Percentiles rank a stretch among this genome's conserved stretches.
Conservation (phyloP, 2,329 filamentous ascomycete genomes). For the Ophiostoma pallidulum region DNA sequence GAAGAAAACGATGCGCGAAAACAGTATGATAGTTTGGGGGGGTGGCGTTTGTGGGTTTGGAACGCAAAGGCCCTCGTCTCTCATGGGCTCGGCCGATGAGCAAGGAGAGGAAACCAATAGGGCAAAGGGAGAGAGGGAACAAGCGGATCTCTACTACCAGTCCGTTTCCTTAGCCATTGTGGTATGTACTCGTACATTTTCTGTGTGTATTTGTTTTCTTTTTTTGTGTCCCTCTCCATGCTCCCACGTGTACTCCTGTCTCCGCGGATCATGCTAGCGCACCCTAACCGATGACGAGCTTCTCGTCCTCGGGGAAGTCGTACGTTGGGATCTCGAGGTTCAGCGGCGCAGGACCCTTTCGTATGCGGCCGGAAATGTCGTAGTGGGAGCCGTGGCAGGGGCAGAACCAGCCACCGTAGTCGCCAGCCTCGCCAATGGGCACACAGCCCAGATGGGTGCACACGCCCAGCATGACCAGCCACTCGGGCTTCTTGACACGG, state of each 20-base stretch:
- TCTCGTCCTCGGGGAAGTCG: slow-evolving; percentile 84
- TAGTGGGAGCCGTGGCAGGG: slow-evolving; percentile 99
- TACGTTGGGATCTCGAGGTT: slow-evolving; percentile 93
- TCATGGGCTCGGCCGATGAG: background rate
- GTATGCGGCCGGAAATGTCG: slow-evolving; percentile 97
- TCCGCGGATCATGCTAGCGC: too few relatives aligned
- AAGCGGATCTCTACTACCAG: slow-evolving; percentile 2
- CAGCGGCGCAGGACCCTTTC: slow-evolving; percentile 92
- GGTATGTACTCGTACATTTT: slow-evolving; percentile 13
- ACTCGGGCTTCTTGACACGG: slow-evolving; percentile 96
- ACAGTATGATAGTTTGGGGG: too few relatives aligned
- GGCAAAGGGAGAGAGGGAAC: too few relatives aligned
- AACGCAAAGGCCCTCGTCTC: background rate
- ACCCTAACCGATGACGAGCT: slow-evolving; percentile 93
- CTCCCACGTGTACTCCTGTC: background rate
- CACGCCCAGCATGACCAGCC: slow-evolving; percentile 98
- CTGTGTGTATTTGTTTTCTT: background rate
- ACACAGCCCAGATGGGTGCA: slow-evolving; percentile 99
- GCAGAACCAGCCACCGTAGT: slow-evolving; percentile 99
- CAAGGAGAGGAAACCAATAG: background rate
- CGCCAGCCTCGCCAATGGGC: slow-evolving; percentile 95
- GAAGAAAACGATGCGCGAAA: background rate
- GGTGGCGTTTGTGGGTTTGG: background rate
- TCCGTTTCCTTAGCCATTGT: slow-evolving; percentile 1
- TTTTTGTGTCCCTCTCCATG: slow-evolving; percentile 1